Percentiles rank a stretch among this genome's conserved stretches.
Conservation (phyloP, 1,284 basidiomycete species). For the Xerocomus minutiporus region DNA sequence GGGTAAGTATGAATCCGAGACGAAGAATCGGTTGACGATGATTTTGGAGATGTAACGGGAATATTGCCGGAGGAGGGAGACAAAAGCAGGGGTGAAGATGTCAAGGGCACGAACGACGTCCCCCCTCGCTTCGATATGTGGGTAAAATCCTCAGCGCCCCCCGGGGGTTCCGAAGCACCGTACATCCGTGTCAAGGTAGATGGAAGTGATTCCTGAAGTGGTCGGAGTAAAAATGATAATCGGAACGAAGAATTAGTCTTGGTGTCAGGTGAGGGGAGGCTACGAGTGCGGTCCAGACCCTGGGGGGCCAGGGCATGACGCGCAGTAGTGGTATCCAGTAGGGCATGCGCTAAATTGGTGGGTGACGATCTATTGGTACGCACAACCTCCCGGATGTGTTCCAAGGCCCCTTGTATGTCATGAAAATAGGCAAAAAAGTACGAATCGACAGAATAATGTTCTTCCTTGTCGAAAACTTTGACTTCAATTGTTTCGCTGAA, state of each 20-base stretch:
- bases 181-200: conserved; percentile 33
- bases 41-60: conserved; percentile 6
- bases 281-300: conserved; percentile 39
- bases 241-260: conserved; percentile 46
- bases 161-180: conserved; percentile 33
- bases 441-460: conserved; percentile 75
- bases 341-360: conserved; percentile 38
- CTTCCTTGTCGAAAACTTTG: conserved; percentile 82
- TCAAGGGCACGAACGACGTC: conserved; percentile 60
- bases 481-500: conserved; percentile 93
- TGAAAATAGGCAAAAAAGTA: conserved; percentile 94
- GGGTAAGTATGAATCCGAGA: conserved; percentile 66
- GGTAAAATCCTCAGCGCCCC: conserved; percentile 59
- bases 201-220: conserved; percentile 53
- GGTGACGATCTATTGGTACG: conserved; percentile 48
- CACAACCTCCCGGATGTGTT: conserved; percentile 74
- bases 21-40: conserved; percentile 18
- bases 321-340: conserved; percentile 65
- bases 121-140: conserved; percentile 53
- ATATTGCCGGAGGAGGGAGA: conserved; percentile 17
- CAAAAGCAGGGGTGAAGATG: conserved; percentile 31
- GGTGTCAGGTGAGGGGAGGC: conserved; percentile 31
- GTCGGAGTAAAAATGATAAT: conserved; percentile 57
- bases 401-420: conserved; percentile 69
- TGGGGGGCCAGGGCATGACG: conserved; percentile 32